Conservation (phyloP, 768 basidiomycete genomes). For the Boletus barrowsii region DNA sequence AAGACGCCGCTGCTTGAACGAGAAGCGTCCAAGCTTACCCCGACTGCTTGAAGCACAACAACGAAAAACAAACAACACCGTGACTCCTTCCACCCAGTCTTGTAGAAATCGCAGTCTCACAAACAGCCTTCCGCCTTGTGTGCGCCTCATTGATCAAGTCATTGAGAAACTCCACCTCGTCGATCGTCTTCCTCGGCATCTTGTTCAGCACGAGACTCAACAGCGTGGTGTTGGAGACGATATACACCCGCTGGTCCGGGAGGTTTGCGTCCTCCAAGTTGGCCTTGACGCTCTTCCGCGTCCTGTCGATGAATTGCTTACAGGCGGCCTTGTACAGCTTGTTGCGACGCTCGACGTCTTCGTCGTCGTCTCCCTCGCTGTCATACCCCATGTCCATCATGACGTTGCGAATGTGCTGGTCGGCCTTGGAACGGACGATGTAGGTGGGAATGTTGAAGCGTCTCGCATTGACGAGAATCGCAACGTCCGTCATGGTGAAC, state of each 20-base stretch:
- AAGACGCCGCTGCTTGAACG: no score
- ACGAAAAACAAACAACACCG: no score
- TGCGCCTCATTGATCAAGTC: constrained; percentile 14
- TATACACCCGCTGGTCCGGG: constrained; percentile 26
- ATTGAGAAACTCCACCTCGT: constrained; percentile 22
- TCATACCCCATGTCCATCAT: constrained; percentile 20
- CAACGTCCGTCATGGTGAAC: constrained; percentile 21
- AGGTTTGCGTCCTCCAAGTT: constrained; percentile 24
- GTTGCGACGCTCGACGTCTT: constrained; percentile 9
- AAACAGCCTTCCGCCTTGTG: constrained; percentile 1
- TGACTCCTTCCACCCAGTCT: no score
- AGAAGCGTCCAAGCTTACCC: no score
- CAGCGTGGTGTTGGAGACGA: constrained; percentile 23
- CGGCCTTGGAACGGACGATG: constrained; percentile 22
- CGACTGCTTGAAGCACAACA: no score
- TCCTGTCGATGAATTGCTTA: constrained; percentile 14
- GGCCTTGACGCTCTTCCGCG: constrained; percentile 13
- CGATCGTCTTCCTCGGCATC: constrained; percentile 18
- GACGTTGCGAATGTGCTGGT: constrained; percentile 20
- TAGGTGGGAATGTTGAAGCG: constrained; percentile 20
- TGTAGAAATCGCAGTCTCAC: no score
- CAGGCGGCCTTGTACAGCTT: constrained; percentile 10
- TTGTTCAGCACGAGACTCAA: constrained; percentile 16
- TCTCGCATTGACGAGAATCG: constrained; percentile 16
- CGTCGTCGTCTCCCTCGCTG: constrained; percentile 15